Percentiles rank a stretch among this genome's conserved stretches.
phyloP scores from a whole-genome alignment of 768 basidiomycete genomes.

The Serendipita sp. region DNA sequence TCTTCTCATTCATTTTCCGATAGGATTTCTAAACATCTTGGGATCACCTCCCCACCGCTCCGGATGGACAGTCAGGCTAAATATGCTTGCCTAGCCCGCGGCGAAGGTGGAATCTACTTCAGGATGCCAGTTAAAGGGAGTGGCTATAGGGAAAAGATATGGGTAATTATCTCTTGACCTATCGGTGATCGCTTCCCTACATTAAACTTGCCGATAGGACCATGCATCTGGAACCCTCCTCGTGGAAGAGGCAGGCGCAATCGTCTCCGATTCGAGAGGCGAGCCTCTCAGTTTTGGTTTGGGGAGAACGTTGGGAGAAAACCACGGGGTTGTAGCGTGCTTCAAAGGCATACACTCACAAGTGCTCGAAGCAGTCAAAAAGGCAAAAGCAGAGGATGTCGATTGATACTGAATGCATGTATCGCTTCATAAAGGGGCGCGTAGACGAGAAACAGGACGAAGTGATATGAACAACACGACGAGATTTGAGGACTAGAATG shows the following conservation, averaged over 20 bases:
- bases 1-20: constrained; percentile 78
- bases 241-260: constrained; percentile 76
- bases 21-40: constrained; percentile 49
- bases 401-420: neutral
- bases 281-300: constrained; percentile 67
- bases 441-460: neutral
- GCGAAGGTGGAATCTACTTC: constrained; percentile 72
- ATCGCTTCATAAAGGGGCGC: neutral
- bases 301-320: constrained; percentile 71
- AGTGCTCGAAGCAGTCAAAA: constrained; percentile 60
- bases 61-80: constrained; percentile 97
- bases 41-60: constrained; percentile 46
- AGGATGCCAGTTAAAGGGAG: constrained; percentile 55
- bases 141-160: constrained; percentile 90
- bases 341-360: constrained; percentile 50
- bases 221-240: constrained; percentile 80
- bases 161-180: constrained; percentile 34
- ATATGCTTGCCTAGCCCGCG: constrained; percentile 72
- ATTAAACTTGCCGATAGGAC: constrained; percentile 35
- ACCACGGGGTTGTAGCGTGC: constrained; percentile 77
- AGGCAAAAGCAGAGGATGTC: constrained; percentile 29
- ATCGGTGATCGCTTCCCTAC: neutral
- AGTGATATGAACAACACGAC: neutral
- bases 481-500: neutral
- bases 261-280: constrained; percentile 76